Evolutionary conservation across 2,329 filamentous ascomycete genomes (phyloP), one percentile per base, ranked within the genome.

Genomic region (Verticillium dahliae): DNA sequence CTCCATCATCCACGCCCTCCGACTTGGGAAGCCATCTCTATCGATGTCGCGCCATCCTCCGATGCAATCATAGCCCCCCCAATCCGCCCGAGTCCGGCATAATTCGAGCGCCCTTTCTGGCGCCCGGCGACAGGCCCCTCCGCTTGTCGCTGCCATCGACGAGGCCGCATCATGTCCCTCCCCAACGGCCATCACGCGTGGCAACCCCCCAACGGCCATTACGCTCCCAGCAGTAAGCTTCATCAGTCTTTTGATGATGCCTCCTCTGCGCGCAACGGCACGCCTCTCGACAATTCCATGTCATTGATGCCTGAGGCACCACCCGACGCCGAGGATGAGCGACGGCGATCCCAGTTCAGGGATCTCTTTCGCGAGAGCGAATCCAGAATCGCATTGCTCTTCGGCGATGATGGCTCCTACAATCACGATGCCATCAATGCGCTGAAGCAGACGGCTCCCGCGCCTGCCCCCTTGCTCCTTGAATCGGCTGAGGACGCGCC

Each of bases 291-390:
- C 74, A 76, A 74, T 73, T 72, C 76, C 68, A 72, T 74, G 65
- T 71, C 74, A 61, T 79, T 80, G 80, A 76, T 85, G 81, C 84
- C 84, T 82, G 84, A 86, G 82, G 81, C 84, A 82, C 76, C 81
- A 66, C 67, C 74, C 64, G 83, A 87, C 75, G 78, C 81, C 70
- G 80, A 89, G 70, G 89, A 92, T 58, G 90, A 93, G 72, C 84
- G 85, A 68, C 83, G 87, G 73, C 88, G 90, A 75, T 82, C 86
- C 70, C 80, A 88, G 71, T 95, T 97, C 75, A 85, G 86, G 73
- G 86, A 91, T 62, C 79, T 93, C 61, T 97, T 90, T 81, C 85
- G 85, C 71, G 85, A 85, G 74, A 89, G 86, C 69, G 92, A 97
- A 76, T 83, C 86, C 68, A 89, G 87, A 76, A 88, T 97, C 70